phyloP scores from a whole-genome alignment of 2,329 filamentous ascomycete genomes.

The Fragosphaeria purpurea region DNA sequence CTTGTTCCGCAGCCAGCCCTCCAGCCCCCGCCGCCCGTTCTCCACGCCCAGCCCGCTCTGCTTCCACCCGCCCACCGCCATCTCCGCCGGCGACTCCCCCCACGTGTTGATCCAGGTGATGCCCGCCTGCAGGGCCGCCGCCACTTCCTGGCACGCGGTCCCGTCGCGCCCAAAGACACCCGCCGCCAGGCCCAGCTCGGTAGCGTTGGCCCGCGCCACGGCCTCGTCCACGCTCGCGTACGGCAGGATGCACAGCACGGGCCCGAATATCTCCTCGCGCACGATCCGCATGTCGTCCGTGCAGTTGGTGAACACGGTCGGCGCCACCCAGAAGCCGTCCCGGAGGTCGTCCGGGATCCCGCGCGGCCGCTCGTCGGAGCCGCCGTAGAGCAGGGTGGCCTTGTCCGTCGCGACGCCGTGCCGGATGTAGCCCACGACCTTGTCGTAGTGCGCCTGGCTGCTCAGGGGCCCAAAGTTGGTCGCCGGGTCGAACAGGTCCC shows the following conservation, averaged over 20 bases:
- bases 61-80: slow-evolving; percentile 91
- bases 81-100: slow-evolving; percentile 87
- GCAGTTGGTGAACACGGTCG: slow-evolving; percentile 80
- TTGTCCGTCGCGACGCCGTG: slow-evolving; percentile 65
- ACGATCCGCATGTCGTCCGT: slow-evolving; percentile 72
- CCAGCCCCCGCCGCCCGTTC: slow-evolving; percentile 70
- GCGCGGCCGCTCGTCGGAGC: slow-evolving; percentile 37
- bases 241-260: slow-evolving; percentile 70
- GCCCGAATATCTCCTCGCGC: slow-evolving; percentile 79
- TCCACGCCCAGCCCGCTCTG: slow-evolving; percentile 79
- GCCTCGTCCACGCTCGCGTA: slow-evolving; percentile 64
- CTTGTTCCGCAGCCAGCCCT: slow-evolving; percentile 78
- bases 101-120: slow-evolving; percentile 92
- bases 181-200: slow-evolving; percentile 68
- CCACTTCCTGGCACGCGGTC: slow-evolving; percentile 60
- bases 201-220: slow-evolving; percentile 63
- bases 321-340: slow-evolving; percentile 72
- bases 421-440: slow-evolving; percentile 67
- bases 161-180: slow-evolving; percentile 74
- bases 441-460: slow-evolving; percentile 62
- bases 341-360: slow-evolving; percentile 34
- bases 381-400: slow-evolving; percentile 65
- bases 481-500: slow-evolving; percentile 57
- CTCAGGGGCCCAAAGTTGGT: slow-evolving; percentile 83
- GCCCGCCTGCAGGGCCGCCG: slow-evolving; percentile 64